Percentiles rank a stretch among this genome's conserved stretches.
Conservation (phyloP, 306 rosid genomes). For the barrel medic (Medicago truncatula) region MtrunA17r5.0-ANR NC_053044.1:35870501-35871000, state of each 20-base stretch:
- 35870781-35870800: constrained; percentile 86
- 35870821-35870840: constrained; percentile 93
- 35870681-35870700: constrained; percentile 78
- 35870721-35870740: constrained; percentile 86
- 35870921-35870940: constrained; percentile 80
- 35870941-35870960: constrained; percentile 93
- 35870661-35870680: constrained; percentile 74
- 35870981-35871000: constrained; percentile 96
- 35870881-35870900: constrained; percentile 63
- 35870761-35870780: constrained; percentile 91
- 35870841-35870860: constrained; percentile 85
- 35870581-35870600: constrained; percentile 54
- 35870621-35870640: constrained; percentile 78
- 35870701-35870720: constrained; percentile 77
- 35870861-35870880: constrained; percentile 77
- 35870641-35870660: constrained; percentile 93
- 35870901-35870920: constrained; percentile 85
- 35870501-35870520: constrained; percentile 86
- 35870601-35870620: constrained; percentile 63
- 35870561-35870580: constrained; percentile 68
- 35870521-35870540: constrained; percentile 72
- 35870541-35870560: constrained; percentile 45
- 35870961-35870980: constrained; percentile 89
- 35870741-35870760: constrained; percentile 77
- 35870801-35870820: constrained; percentile 84